A percentile compares a stretch with the other conserved stretches of the same genome.
phyloP scores from a whole-genome alignment of 176 grass and related monocot genomes.

The Oryza meyeriana region DNA sequence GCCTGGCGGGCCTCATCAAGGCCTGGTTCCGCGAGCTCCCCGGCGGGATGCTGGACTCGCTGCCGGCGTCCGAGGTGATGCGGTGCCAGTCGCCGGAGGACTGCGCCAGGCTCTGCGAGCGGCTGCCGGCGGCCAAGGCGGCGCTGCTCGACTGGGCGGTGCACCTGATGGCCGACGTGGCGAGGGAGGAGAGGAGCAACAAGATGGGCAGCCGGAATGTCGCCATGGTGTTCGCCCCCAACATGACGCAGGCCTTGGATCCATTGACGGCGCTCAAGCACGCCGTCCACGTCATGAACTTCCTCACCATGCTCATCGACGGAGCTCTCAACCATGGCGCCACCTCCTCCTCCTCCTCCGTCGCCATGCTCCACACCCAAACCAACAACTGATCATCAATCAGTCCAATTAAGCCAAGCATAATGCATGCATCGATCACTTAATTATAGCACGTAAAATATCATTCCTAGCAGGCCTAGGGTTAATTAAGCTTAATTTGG shows the following conservation, averaged over 20 bases:
- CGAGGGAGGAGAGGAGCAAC: slow-evolving; percentile 59
- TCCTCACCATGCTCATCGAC: slow-evolving; percentile 83
- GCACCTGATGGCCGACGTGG: slow-evolving; percentile 87
- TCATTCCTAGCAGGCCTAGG: background rate
- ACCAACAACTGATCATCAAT: background rate
- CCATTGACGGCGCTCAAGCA: slow-evolving; percentile 79
- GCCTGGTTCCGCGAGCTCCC: slow-evolving; percentile 95
- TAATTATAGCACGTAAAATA: background rate
- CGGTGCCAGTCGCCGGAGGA: slow-evolving; percentile 64
- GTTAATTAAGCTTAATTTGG: background rate
- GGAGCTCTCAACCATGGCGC: slow-evolving; percentile 40
- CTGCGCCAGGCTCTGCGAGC: slow-evolving; percentile 29
- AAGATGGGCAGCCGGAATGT: slow-evolving; percentile 88
- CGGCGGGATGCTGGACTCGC: slow-evolving; percentile 58
- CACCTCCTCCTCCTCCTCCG: background rate
- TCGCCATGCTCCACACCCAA: background rate
- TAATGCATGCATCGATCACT: too few relatives aligned
- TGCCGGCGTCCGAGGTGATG: slow-evolving; percentile 63
- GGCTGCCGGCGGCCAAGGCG: slow-evolving; percentile 47
- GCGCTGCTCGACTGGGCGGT: slow-evolving; percentile 89
- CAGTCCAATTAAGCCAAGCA: background rate
- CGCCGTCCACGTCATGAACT: slow-evolving; percentile 90
- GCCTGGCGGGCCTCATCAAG: slow-evolving; percentile 86
- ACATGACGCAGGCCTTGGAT: slow-evolving; percentile 81
- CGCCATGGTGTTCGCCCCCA: slow-evolving; percentile 91